Conservation (phyloP, 2,329 filamentous ascomycete genomes). For the Colletotrichum sp. region DNA sequence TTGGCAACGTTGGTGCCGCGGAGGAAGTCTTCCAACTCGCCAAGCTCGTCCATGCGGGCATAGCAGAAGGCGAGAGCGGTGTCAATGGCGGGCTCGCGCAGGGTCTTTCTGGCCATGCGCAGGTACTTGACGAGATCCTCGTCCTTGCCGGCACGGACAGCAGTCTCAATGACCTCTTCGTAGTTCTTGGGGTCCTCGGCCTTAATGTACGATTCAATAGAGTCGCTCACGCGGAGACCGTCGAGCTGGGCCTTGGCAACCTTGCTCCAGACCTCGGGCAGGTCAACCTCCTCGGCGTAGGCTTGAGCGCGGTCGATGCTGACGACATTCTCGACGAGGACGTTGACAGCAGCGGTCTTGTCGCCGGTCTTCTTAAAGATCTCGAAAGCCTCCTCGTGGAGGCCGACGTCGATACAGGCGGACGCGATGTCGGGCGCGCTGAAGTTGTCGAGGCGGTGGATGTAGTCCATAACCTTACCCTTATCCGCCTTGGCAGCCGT, state of each 20-base stretch:
- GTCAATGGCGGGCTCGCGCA: conserved; percentile 91
- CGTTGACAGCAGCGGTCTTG: conserved; percentile 84
- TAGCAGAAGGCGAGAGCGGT: conserved; percentile 94
- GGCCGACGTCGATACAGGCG: conserved; percentile 91
- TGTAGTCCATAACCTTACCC: conserved; percentile 92
- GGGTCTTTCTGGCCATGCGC: conserved; percentile 95
- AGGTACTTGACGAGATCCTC: conserved; percentile 97
- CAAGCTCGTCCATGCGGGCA: conserved; percentile 87
- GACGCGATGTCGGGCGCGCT: conserved; percentile 90
- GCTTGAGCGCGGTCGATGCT: conserved; percentile 97
- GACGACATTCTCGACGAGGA: conserved; percentile 94
- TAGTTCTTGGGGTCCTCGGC: conserved; percentile 93
- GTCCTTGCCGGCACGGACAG: conserved; percentile 94
- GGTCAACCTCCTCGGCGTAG: conserved; percentile 92
- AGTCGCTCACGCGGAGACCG: conserved; percentile 88
- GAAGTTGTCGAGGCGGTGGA: conserved; percentile 88
- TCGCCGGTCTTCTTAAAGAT: conserved; percentile 98
- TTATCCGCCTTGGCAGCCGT: conserved; percentile 98
- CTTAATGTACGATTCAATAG: conserved; percentile 97
- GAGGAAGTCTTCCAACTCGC: conserved; percentile 95
- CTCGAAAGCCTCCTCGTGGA: conserved; percentile 96
- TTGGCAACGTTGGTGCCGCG: conserved; percentile 93
- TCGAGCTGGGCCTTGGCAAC: conserved; percentile 98
- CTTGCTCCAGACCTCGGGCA: conserved; percentile 96
- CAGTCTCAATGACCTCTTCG: conserved; percentile 93